Base-by-base conservation (phyloP, 768 basidiomycete species). In the Mycena epipterygia region DNA sequence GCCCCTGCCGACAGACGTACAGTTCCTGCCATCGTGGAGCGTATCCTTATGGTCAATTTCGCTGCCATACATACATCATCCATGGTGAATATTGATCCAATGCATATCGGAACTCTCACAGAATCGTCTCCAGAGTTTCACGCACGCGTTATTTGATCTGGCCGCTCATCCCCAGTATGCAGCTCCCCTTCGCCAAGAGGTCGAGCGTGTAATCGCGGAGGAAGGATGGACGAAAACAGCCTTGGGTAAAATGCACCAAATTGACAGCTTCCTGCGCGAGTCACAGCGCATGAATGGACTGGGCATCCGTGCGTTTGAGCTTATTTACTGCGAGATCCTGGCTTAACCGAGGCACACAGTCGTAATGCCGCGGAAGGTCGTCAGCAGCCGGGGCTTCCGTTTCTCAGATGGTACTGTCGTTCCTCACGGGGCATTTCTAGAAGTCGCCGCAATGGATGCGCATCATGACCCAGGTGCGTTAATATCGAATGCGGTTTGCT, bases 181-280 rank as follows among this genome's bases (percentile, higher is more conserved):
- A 0, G 13, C n/a, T 3, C 32, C 59, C 2, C 14, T 60, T 21
- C 29, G 59, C 12, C 39, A 46, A 32, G 59, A 60, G 44, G 59
- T 29, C 4, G 19, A 46, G n/a, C 19, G 30, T 3, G 59, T 48
- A 7, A 30, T 60, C 30, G 13, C 42, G 19, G n/a, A 21, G 7
- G 30, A 46, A 1, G 59, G 59, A 23, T 60, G 44, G 59, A 60
- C 44, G 21, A 46, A 60, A 32, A 30, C 44, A 1, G 59, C 59
- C 39, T 19, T 60, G 4, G 39, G 39, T 2, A 41, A n/a, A 21
- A 58, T 58, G 57, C 27, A 42, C 41, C 19, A 58, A 30, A 41
- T 58, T 19, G 41, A 58, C 41, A 58, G 57, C 21, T 58, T 58
- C 27, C 25, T 58, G 4, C 57, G 57, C 57, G 57, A 58, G 57